These are phyloP conservation scores for Penicillium macrosclerotiorum DNA, from an alignment of 495 filamentous ascomycete species.

Conservation along the genomic window DNA sequence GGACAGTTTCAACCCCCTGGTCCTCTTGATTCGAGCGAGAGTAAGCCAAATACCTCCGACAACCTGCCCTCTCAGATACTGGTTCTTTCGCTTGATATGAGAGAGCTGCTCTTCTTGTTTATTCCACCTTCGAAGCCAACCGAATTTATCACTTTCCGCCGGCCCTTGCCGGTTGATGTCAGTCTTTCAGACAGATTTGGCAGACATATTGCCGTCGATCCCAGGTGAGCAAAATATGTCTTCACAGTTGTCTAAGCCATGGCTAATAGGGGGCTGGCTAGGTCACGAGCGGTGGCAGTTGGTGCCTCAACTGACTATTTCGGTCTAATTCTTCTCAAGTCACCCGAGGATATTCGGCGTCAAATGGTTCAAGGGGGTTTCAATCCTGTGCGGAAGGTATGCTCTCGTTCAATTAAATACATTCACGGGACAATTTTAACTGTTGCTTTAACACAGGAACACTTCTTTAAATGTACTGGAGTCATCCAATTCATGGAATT, in stretches of 20 bases:
- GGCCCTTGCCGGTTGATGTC: constrained; percentile 55
- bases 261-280: constrained; percentile 28
- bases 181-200: constrained; percentile 61
- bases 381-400: constrained; percentile 38
- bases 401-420: not conserved
- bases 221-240: constrained; percentile 45
- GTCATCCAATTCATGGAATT: constrained; percentile 85
- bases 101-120: constrained; percentile 71
- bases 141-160: constrained; percentile 59
- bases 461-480: constrained; percentile 43
- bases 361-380: constrained; percentile 34
- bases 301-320: constrained; percentile 58
- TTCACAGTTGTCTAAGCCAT: not conserved
- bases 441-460: too few relatives aligned
- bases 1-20: constrained; percentile 24
- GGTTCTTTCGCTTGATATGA: constrained; percentile 65
- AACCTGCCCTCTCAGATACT: constrained; percentile 72
- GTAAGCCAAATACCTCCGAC: constrained; percentile 6
- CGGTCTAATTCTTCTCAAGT: constrained; percentile 51
- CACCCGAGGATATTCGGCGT: constrained; percentile 27
- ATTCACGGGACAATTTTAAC: too few relatives aligned
- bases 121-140: constrained; percentile 42
- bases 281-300: constrained; percentile 64
- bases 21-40: not conserved
- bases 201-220: constrained; percentile 79